These are phyloP conservation scores for Globisporangium perplexum DNA, from an alignment of 352 stramenopile genomes.

Conservation along the genomic window DNA sequence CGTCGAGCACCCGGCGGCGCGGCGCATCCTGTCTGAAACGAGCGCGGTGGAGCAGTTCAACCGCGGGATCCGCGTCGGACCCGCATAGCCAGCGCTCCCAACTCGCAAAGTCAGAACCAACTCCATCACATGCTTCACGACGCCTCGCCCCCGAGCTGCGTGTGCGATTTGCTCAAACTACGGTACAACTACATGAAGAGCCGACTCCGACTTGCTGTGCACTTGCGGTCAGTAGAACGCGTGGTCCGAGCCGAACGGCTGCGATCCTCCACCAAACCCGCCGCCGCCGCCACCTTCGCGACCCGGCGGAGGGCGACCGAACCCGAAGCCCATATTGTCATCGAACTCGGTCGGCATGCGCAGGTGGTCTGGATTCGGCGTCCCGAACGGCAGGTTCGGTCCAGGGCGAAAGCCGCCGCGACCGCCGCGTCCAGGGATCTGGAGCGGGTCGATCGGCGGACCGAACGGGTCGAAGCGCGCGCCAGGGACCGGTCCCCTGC, in stretches of 20 bases:
- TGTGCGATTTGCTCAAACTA: background rate
- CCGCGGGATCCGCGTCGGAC: conserved; percentile 66
- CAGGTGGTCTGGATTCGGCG: conserved; percentile 72
- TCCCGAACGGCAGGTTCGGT: conserved; percentile 64
- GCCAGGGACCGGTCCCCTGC: conserved; percentile 51
- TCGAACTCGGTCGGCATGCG: conserved; percentile 68
- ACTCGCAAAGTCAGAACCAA: too few relatives aligned
- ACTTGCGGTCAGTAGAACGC: conserved; percentile 40
- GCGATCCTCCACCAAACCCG: conserved; percentile 18
- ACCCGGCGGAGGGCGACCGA: conserved; percentile 26
- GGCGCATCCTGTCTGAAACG: conserved; percentile 62
- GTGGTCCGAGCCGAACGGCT: conserved; percentile 58
- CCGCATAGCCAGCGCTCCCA: conserved; percentile 12
- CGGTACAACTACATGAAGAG: background rate
- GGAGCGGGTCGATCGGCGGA: conserved; percentile 46
- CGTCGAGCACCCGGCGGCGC: conserved; percentile 63
- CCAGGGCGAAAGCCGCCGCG: conserved; percentile 25
- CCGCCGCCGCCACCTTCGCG: conserved; percentile 22
- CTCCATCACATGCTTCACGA: too few relatives aligned
- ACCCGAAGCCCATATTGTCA: conserved; percentile 38
- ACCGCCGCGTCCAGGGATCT: conserved; percentile 33
- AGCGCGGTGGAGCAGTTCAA: conserved; percentile 53
- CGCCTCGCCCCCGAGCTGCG: too few relatives aligned
- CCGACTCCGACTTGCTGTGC: background rate
- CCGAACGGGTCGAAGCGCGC: conserved; percentile 84